A percentile compares a stretch with the other conserved stretches of the same genome.
Conservation (phyloP, 2,329 filamentous ascomycete species). For the Monosporascus cannonballus region DNA sequence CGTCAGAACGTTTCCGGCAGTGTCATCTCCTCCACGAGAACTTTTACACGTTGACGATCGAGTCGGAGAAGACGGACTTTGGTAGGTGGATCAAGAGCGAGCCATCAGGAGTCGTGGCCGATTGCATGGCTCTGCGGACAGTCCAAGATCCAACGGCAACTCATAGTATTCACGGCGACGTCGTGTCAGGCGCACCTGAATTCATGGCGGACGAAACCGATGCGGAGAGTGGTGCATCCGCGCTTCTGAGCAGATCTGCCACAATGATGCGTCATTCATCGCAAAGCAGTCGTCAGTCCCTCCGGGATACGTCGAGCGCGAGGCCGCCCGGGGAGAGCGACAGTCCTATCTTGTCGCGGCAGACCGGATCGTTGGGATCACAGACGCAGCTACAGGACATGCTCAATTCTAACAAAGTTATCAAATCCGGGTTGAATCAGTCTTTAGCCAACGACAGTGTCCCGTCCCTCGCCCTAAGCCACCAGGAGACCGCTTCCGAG, state of each 20-base stretch:
- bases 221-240: conserved; percentile 29
- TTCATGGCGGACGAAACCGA: conserved; percentile 24
- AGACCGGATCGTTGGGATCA: conserved; percentile 40
- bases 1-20: conserved; percentile 68
- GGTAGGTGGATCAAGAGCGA: conserved; percentile 76
- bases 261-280: conserved; percentile 38
- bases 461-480: conserved; percentile 45
- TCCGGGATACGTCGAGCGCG: conserved; percentile 38
- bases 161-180: conserved; percentile 12
- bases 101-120: conserved; percentile 71
- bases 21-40: conserved; percentile 76
- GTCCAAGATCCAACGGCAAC: conserved; percentile 16
- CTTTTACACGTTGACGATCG: conserved; percentile 72
- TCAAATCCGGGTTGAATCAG: conserved; percentile 50
- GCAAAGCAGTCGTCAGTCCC: conserved; percentile 46
- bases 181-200: conserved; percentile 13
- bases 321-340: conserved; percentile 41
- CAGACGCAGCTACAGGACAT: conserved; percentile 55
- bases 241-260: conserved; percentile 34
- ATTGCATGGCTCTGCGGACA: conserved; percentile 66
- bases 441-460: conserved; percentile 53
- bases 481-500: conserved; percentile 41
- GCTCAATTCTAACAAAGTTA: conserved; percentile 52
- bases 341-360: conserved; percentile 57
- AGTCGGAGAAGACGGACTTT: conserved; percentile 71